phyloP scores from a whole-genome alignment of 441 rosid species.

The Gossypium laxum region DNA sequence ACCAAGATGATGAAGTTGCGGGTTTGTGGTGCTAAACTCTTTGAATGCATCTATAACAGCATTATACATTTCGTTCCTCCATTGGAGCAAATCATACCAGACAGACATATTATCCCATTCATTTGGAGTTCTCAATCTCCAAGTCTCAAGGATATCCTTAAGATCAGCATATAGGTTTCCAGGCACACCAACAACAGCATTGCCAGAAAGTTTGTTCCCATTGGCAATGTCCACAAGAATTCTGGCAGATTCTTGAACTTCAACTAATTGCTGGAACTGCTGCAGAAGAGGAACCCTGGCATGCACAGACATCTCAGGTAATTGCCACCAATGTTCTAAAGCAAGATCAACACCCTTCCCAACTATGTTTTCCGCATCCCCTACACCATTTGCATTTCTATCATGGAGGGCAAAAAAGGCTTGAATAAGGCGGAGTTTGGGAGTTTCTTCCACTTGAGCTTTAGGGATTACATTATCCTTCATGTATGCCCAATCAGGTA shows the following conservation, averaged over 20 bases:
- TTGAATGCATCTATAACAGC: slow-evolving; percentile 87
- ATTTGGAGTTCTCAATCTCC: slow-evolving; percentile 95
- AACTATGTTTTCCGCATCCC: slow-evolving; percentile 78
- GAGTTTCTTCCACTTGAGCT: slow-evolving; percentile 96
- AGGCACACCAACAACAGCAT: slow-evolving; percentile 50
- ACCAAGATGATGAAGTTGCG: slow-evolving; percentile 92
- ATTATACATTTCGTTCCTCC: slow-evolving; percentile 97
- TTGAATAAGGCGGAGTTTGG: slow-evolving; percentile 83
- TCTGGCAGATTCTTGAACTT: slow-evolving; percentile 91
- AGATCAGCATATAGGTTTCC: slow-evolving; percentile 84
- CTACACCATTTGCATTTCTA: slow-evolving; percentile 61
- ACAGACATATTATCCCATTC: slow-evolving; percentile 94
- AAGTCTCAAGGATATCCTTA: slow-evolving; percentile 92
- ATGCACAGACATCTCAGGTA: slow-evolving; percentile 92
- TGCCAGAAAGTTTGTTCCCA: slow-evolving; percentile 67
- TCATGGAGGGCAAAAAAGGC: slow-evolving; percentile 89
- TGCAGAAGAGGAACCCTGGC: slow-evolving; percentile 86
- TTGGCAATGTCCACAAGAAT: slow-evolving; percentile 71
- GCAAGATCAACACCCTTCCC: slow-evolving; percentile 93
- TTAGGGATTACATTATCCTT: slow-evolving; percentile 89
- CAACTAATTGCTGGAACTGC: slow-evolving; percentile 92
- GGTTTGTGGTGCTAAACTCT: slow-evolving; percentile 57
- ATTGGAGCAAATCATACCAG: slow-evolving; percentile 93
- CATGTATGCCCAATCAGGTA: slow-evolving; percentile 90
- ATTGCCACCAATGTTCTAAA: slow-evolving; percentile 95